A percentile compares a stretch with the other conserved stretches of the same genome.
phyloP scores from a whole-genome alignment of 495 filamentous ascomycete species.

The Daldinia caldariorum region DNA sequence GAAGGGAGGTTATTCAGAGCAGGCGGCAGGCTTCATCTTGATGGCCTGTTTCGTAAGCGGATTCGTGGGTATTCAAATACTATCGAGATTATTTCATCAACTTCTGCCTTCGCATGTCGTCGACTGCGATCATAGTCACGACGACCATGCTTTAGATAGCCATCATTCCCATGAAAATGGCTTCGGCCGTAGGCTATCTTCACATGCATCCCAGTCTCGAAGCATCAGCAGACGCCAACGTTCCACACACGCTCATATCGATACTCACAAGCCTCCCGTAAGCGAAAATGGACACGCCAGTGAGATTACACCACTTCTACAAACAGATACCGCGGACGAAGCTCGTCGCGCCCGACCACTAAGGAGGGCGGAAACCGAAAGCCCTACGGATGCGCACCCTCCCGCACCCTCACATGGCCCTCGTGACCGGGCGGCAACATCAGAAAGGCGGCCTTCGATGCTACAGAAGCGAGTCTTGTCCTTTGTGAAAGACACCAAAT shows the following conservation, averaged over 20 bases:
- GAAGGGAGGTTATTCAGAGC: conserved; percentile 70
- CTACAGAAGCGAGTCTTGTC: conserved; percentile 64
- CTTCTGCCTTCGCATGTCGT: conserved; percentile 93
- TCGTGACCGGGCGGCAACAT: conserved; percentile 37
- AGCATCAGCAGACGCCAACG: conserved; percentile 24
- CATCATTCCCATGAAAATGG: conserved; percentile 44
- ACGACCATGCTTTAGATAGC: conserved; percentile 56
- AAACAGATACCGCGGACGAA: conserved; percentile 29
- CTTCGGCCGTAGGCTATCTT: conserved; percentile 42
- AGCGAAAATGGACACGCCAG: conserved; percentile 42
- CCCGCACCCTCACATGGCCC: not conserved
- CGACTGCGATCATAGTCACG: conserved; percentile 87
- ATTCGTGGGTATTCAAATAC: conserved; percentile 81
- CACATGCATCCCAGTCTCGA: conserved; percentile 43
- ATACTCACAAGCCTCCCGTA: conserved; percentile 19
- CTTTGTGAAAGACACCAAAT: conserved; percentile 73
- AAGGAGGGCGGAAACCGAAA: conserved; percentile 40
- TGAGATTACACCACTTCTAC: conserved; percentile 53
- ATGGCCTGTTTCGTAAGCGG: conserved; percentile 83
- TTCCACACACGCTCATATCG: conserved; percentile 21
- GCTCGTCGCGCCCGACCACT: conserved; percentile 11
- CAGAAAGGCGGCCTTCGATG: conserved; percentile 58
- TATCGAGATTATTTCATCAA: conserved; percentile 82
- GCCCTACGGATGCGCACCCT: conserved; percentile 23
- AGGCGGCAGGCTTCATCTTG: conserved; percentile 73